Evolutionary conservation across 2,329 filamentous ascomycete genomes (phyloP).

Genomic region (Fusarium sublunatum): DNA sequence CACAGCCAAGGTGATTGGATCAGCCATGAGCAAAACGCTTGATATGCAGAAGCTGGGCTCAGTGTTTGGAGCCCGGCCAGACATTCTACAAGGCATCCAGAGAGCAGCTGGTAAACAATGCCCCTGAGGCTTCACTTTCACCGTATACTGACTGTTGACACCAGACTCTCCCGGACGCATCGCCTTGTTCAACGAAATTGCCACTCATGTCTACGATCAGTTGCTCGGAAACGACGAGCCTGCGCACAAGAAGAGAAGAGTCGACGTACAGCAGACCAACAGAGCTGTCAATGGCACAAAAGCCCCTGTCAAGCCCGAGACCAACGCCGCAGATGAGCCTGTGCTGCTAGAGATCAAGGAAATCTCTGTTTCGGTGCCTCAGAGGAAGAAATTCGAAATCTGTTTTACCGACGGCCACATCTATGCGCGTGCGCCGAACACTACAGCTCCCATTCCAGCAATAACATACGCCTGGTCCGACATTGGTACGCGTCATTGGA

Average conservation of each 20-base stretch:
- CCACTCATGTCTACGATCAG: conserved; percentile 61
- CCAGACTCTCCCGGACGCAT: conserved; percentile 63
- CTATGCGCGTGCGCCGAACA: conserved; percentile 66
- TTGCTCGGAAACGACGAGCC: conserved; percentile 57
- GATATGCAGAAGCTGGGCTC: conserved; percentile 62
- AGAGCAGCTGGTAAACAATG: conserved; percentile 61
- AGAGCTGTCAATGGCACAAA: conserved; percentile 31
- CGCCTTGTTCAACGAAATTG: conserved; percentile 68
- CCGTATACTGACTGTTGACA: conserved; percentile 17
- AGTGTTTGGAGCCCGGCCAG: conserved; percentile 66
- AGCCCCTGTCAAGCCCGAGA: conserved; percentile 35
- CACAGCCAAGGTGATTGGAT: conserved; percentile 22
- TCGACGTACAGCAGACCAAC: conserved; percentile 56
- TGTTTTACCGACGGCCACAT: conserved; percentile 70
- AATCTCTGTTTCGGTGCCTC: conserved; percentile 73
- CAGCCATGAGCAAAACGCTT: conserved; percentile 57
- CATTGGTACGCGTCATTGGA: conserved; percentile 61
- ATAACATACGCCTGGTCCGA: conserved; percentile 70
- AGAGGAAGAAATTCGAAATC: conserved; percentile 75
- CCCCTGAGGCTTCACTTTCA: conserved; percentile 32
- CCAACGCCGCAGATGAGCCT: conserved; percentile 60
- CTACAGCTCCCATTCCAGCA: conserved; percentile 62
- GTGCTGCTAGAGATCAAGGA: conserved; percentile 72
- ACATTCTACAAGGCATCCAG: conserved; percentile 66
- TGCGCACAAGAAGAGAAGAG: conserved; percentile 63